Percentiles rank a stretch among this genome's conserved stretches.
phyloP scores from a whole-genome alignment of 2,329 filamentous ascomycete genomes.

The Sporothrix sp. region DNA sequence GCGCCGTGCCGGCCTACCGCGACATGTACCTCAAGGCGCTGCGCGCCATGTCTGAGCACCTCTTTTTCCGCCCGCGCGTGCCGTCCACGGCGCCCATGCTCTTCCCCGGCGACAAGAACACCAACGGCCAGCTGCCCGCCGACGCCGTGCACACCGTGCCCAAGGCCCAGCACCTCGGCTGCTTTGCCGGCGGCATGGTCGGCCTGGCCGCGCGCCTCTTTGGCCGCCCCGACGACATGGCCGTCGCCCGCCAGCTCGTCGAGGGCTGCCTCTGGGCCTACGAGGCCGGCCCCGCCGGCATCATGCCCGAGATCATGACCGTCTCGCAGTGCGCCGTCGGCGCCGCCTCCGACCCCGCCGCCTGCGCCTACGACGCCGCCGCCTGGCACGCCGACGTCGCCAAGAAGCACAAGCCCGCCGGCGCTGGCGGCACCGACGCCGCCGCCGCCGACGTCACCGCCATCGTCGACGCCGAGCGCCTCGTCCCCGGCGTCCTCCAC shows the following conservation, averaged over 20 bases:
- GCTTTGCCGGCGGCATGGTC: constrained; percentile 58
- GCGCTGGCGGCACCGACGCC: not conserved
- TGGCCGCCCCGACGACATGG: constrained; percentile 44
- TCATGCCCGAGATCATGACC: constrained; percentile 47
- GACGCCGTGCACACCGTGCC: constrained; percentile 22
- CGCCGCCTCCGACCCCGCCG: constrained; percentile 14
- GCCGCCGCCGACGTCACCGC: constrained; percentile 47
- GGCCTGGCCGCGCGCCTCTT: constrained; percentile 52
- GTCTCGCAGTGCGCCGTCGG: constrained; percentile 46
- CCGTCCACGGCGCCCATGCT: constrained; percentile 31
- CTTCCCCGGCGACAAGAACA: constrained; percentile 36
- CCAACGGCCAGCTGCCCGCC: constrained; percentile 20
- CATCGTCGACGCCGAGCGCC: constrained; percentile 26
- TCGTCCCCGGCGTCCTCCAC: constrained; percentile 47
- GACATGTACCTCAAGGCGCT: constrained; percentile 24
- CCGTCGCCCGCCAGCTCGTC: constrained; percentile 47
- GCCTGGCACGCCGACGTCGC: constrained; percentile 19
- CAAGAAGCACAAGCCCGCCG: constrained; percentile 7
- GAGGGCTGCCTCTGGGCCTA: constrained; percentile 59
- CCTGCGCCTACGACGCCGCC: constrained; percentile 20
- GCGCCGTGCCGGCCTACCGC: constrained; percentile 35
- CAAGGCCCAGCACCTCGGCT: constrained; percentile 47
- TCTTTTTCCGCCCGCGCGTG: constrained; percentile 29
- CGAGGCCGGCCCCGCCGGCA: constrained; percentile 43
- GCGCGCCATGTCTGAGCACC: constrained; percentile 33